Base-by-base conservation (phyloP, 2,329 filamentous ascomycete genomes). In the Penicillium sp. region DNA sequence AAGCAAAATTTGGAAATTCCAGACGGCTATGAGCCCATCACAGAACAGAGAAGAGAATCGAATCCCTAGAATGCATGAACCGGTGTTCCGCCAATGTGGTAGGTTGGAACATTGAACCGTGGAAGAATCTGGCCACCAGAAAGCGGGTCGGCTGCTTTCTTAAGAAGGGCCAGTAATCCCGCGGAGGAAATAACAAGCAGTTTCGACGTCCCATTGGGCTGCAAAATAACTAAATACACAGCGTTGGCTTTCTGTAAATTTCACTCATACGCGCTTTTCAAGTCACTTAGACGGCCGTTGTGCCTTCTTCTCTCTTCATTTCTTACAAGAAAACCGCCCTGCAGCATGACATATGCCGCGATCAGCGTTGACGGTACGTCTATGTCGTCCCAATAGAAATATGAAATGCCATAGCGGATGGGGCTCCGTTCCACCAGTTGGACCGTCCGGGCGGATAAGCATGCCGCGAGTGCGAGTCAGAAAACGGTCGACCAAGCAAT, bases 71-170 rank as follows among this genome's bases (percentile, higher is more conserved):
- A 46, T 42, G 47, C 47, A 35, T 33, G 33, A 38, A 26, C 18
- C 33, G 30, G 40, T 20, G 46, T 48, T 50, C 47, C 18, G 52
- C 30, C 47, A 12, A 47, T 55, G 40, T 59, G 56, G 52, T 59
- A 55, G 56, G 56, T 52, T 38, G 56, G 56, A 59, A 59, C 14
- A 55, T 24, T 47, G 21, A 47, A 48, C 56, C 56, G 56, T 55
- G 24, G 24, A 59, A 47, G 40, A 55, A 38, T 57, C 46, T 52
- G 42, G 43, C 48, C 47, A 35, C 28, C 56, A 33, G 45, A 55
- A 35, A 35, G 56, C 56, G 56, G 56, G 56, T 59, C 56, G 42
- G 24, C 18, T 23, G 11, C 26, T 28, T 52, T 20, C 30, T 24
- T 40, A 52, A 14, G 30, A 38, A 30, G 35, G 33, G 33, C 52